Conservation (phyloP, 2,329 filamentous ascomycete genomes). For the Emericellopsis atlantica region DNA sequence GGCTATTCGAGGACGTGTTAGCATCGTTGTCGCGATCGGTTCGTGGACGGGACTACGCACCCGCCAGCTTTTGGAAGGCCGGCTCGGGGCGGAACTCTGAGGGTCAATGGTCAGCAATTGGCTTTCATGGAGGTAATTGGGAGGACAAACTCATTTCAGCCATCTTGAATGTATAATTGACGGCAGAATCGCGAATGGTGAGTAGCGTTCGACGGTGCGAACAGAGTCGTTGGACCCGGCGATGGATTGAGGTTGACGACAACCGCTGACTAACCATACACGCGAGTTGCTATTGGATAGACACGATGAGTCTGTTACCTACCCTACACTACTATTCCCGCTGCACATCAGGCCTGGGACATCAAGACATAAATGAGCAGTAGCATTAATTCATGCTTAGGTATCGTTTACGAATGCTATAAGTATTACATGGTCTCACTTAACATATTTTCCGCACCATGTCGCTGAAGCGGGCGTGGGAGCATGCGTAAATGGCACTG, state of each 20-base stretch:
- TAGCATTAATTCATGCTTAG: too few relatives aligned
- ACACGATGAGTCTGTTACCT: too few relatives aligned
- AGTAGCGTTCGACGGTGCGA: neutral
- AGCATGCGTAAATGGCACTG: too few relatives aligned
- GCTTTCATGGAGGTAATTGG: neutral
- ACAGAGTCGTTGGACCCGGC: neutral
- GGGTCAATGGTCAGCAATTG: conserved; percentile 11
- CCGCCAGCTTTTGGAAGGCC: conserved; percentile 21
- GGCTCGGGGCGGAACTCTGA: conserved; percentile 28
- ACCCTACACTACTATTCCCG: too few relatives aligned
- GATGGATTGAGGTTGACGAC: neutral
- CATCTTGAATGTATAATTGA: conserved; percentile 17
- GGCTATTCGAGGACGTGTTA: conserved; percentile 34
- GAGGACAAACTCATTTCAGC: conserved; percentile 22
- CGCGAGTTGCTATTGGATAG: neutral
- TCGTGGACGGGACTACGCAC: conserved; percentile 3
- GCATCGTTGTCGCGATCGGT: conserved; percentile 9
- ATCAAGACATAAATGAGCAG: too few relatives aligned
- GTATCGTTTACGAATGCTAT: too few relatives aligned
- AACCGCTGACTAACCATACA: neutral
- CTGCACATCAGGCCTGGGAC: too few relatives aligned
- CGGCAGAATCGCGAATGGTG: conserved; percentile 6
- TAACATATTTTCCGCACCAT: too few relatives aligned
- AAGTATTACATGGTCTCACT: too few relatives aligned
- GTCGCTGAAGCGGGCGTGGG: too few relatives aligned